phyloP scores from a whole-genome alignment of 208 protist species.

The Paratrypanosoma confusum region DNA sequence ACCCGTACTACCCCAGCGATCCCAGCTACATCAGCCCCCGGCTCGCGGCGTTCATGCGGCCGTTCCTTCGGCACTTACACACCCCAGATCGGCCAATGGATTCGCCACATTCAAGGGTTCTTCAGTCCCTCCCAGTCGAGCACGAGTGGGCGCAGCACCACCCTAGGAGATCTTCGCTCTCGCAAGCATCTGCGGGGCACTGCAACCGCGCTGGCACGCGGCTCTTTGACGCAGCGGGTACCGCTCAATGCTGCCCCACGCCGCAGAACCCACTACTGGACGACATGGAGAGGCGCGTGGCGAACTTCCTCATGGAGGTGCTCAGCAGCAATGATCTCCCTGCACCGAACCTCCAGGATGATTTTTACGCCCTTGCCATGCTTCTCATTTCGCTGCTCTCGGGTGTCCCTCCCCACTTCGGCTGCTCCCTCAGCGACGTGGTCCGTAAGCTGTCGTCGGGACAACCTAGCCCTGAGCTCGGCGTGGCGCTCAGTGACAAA shows the following conservation, averaged over 20 bases:
- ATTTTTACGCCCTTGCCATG: conserved; percentile 71
- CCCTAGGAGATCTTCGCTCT: conserved; percentile 20
- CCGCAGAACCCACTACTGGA: background rate
- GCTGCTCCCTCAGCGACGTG: conserved; percentile 20
- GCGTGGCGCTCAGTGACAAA: background rate
- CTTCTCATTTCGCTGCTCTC: conserved; percentile 29
- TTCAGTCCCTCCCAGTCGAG: background rate
- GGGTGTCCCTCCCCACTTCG: conserved; percentile 55
- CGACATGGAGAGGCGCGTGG: conserved; percentile 2
- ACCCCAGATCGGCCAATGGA: background rate
- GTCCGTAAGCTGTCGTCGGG: too few relatives aligned
- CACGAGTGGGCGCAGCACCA: conserved; percentile 3
- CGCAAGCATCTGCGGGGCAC: conserved; percentile 3
- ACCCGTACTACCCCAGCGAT: conserved; percentile 24
- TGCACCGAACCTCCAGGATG: conserved; percentile 16
- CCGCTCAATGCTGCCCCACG: background rate
- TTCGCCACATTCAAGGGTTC: background rate
- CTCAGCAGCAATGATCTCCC: too few relatives aligned
- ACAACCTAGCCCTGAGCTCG: background rate
- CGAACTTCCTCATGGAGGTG: too few relatives aligned
- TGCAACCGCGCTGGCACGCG: conserved; percentile 3
- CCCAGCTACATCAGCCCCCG: conserved; percentile 30
- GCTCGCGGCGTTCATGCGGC: conserved; percentile 13
- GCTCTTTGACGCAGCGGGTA: background rate
- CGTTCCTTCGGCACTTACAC: conserved; percentile 10